Evolutionary conservation across 768 basidiomycete genomes (phyloP).

Genomic region (Boletus pseudo-olivaceus): DNA sequence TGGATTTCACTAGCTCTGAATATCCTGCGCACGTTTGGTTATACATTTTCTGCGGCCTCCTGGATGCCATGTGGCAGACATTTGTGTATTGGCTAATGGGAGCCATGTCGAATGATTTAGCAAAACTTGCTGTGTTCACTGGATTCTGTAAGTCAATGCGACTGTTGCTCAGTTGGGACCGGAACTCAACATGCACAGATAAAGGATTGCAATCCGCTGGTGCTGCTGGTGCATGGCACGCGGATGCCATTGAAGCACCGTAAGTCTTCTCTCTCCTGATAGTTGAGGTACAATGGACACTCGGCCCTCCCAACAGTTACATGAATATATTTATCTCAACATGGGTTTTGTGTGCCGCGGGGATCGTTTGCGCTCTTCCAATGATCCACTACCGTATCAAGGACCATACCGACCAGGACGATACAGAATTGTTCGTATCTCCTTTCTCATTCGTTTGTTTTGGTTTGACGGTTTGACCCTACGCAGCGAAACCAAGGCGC

Average conservation of each 20-base stretch:
- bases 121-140: conserved; percentile 73
- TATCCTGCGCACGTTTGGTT: conserved; percentile 59
- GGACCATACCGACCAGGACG: conserved; percentile 51
- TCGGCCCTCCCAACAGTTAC: conserved; percentile 34
- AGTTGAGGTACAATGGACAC: neutral
- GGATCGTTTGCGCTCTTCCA: conserved; percentile 63
- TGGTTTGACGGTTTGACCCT: neutral
- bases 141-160: conserved; percentile 65
- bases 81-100: conserved; percentile 82
- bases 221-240: conserved; percentile 69
- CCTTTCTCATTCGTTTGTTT: neutral
- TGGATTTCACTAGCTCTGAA: conserved; percentile 55
- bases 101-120: conserved; percentile 80
- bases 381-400: conserved; percentile 73
- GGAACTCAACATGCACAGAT: conserved; percentile 36
- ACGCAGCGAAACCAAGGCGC: conserved; percentile 11
- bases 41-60: conserved; percentile 69
- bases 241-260: conserved; percentile 61
- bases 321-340: conserved; percentile 74
- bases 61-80: conserved; percentile 86
- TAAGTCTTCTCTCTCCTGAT: conserved; percentile 34
- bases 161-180: neutral
- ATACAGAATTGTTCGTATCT: conserved; percentile 45
- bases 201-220: conserved; percentile 78
- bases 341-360: conserved; percentile 65